These are phyloP conservation scores for Penicillium sp. DNA, from an alignment of 2,329 filamentous ascomycete species.

Conservation along the genomic window DNA sequence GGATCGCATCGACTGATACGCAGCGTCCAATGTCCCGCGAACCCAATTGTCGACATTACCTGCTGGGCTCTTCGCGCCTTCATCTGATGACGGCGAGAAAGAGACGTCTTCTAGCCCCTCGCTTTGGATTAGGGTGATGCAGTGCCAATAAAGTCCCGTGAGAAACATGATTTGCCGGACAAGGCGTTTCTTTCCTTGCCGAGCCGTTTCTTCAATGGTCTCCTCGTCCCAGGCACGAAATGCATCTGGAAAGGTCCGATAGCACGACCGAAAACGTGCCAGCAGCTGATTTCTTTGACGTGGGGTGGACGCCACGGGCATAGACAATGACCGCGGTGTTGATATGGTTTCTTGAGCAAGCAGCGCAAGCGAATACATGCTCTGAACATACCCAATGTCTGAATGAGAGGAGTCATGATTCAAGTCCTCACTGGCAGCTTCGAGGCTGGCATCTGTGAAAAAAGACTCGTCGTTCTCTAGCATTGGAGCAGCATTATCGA, in stretches of 20 bases:
- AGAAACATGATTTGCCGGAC: constrained; percentile 15
- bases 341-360: constrained; percentile 14
- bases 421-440: constrained; percentile 9
- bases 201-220: constrained; percentile 1
- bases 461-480: constrained; percentile 12
- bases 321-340: constrained; percentile 12
- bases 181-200: constrained; percentile 9
- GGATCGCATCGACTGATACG: constrained; percentile 12
- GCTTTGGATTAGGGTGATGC: constrained; percentile 11
- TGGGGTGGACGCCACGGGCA: constrained; percentile 11
- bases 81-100: not conserved
- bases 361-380: constrained; percentile 14
- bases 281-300: constrained; percentile 10
- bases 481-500: constrained; percentile 11
- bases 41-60: constrained; percentile 5
- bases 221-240: constrained; percentile 14
- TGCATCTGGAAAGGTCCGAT: constrained; percentile 13
- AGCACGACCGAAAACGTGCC: constrained; percentile 8
- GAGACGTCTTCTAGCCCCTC: constrained; percentile 8
- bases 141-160: constrained; percentile 13
- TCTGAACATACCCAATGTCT: constrained; percentile 13
- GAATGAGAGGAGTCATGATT: constrained; percentile 5
- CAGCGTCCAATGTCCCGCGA: constrained; percentile 11
- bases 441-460: constrained; percentile 4
- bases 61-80: not conserved